Evolutionary conservation across 225 moss, liverwort and hornwort species (phyloP), one percentile per base, ranked within the genome.

Genomic region (Polytrichum commune): DNA sequence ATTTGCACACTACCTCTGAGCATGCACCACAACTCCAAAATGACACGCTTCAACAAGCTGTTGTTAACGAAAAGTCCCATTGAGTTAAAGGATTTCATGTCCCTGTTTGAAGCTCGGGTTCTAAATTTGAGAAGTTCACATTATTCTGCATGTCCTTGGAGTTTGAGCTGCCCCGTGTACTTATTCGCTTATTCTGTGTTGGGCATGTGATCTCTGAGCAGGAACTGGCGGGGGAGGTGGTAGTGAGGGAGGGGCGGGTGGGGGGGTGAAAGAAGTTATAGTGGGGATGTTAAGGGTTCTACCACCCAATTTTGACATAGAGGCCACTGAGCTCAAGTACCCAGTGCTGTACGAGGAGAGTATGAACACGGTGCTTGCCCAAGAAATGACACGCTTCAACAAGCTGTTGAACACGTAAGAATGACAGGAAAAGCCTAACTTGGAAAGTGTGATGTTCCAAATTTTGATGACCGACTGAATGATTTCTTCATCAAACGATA

Each of bases 361-460:
- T 46, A 97, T 97, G 97, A 94, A 97, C 74, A 94, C 91, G 1
- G 92, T 97, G 18, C 80, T 97, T 22, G 86, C 83, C 35, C 97
- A 97, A 81, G 97, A 97, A 76, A 97, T 97, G 97, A 94, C 97
- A 8, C 85, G 94, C 33, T 97, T 94, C 64, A 97, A 97, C 68
- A 97, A 93, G 70, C 72, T 97, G 23, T 83, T 91, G 5, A 86
- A 87, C 20, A 91, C 29, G 97, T 92, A 19, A 0, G 70, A 10
- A 23, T 1, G 16, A 56, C 53, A 1, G 16, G 53, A 70, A 35
- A 46, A 8, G 19, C 60, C 27, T 61, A 61, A n/a, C 22, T n/a
- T 61, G 10, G 60, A 61, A 22, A 22, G 7, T 61, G 60, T 61
- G 60, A 60, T 60, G 63, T 63, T 23, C 22, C 27, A 28, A 8